A percentile compares a stretch with the other conserved stretches of the same genome.
Conservation (phyloP, 2,329 filamentous ascomycete genomes). For the Epichloe baconii region DNA sequence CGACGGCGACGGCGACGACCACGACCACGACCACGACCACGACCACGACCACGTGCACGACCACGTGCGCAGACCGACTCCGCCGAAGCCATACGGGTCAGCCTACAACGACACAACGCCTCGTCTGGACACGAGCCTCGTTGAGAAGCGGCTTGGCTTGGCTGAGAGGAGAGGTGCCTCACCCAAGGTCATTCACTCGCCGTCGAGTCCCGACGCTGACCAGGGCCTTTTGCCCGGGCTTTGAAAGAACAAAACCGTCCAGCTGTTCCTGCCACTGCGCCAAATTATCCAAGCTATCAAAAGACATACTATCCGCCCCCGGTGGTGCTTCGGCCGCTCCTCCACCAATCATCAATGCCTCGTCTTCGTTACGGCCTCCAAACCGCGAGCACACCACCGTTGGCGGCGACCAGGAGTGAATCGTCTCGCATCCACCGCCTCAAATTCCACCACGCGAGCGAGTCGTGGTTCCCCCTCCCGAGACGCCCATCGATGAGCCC, state of each 20-base stretch:
- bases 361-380: slow-evolving; percentile 10
- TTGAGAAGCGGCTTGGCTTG: slow-evolving; percentile 49
- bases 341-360: slow-evolving; percentile 19
- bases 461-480: slow-evolving; percentile 82
- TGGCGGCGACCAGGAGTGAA: slow-evolving; percentile 38
- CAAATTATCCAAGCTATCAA: slow-evolving; percentile 36
- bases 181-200: slow-evolving; percentile 72
- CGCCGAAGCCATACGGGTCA: slow-evolving; percentile 31
- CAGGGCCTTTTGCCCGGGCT: slow-evolving; percentile 63
- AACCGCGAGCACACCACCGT: slow-evolving; percentile 16
- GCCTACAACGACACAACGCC: slow-evolving; percentile 37
- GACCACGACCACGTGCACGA: slow-evolving; percentile 25
- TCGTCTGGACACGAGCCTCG: slow-evolving; percentile 41
- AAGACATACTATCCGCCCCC: slow-evolving; percentile 50
- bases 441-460: slow-evolving; percentile 83
- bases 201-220: slow-evolving; percentile 62
- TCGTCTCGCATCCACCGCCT: slow-evolving; percentile 68
- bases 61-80: slow-evolving; percentile 27
- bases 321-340: slow-evolving; percentile 21
- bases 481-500: slow-evolving; percentile 72
- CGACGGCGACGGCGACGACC: too few species aligned
- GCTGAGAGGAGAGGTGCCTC: slow-evolving; percentile 73
- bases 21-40: slow-evolving; percentile 36
- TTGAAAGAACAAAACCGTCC: slow-evolving; percentile 30
- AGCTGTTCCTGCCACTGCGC: slow-evolving; percentile 25